Evolutionary conservation across 2,329 filamentous ascomycete genomes (phyloP), one percentile per base, ranked within the genome.

Genomic region (Annulohypoxylon truncatum): DNA sequence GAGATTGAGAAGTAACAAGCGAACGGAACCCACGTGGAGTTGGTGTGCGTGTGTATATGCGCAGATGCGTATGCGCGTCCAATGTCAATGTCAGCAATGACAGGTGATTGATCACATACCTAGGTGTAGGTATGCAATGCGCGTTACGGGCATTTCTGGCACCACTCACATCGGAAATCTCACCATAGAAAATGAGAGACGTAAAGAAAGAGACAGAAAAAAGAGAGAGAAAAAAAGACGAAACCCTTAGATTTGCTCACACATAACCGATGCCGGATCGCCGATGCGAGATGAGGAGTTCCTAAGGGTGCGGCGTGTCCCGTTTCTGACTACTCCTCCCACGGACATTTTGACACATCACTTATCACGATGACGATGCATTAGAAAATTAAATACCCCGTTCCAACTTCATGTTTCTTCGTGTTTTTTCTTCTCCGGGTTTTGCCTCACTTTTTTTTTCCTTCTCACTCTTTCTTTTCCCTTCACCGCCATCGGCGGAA

Each of bases 201-300:
- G 13, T 12, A 38, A n/a, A 38, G 15, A 38, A 18, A 38, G n/a
- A 6, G 15, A 18, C 6, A 15, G 35, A 6, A 3, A 22, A 42
- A 42, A 42, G 38, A 2, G 9, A 51, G 57, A 38, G 58, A 53
- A 46, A 58, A 58, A 61, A 53, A 52, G 38, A 52, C 35, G 5
- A 18, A 7, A 42, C 20, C 56, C 50, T 62, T 67, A 65, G 65
- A 67, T 67, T 67, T 57, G 53, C 46, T 26, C 48, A 44, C 58
- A 33, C 50, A 61, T 58, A 64, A 57, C 66, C 58, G 55, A 51
- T 59, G 55, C 54, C 66, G 57, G 48, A 66, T 69, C 60, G 56
- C 62, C 66, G 58, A 64, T 69, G 66, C 66, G 48, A 69, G 66
- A 69, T 69, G 63, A 60, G 38, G 38, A 42, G 38, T 42, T 61